Conservation (phyloP, 108 stramenopile genomes). For the Chaetoceros tenuissimus region DNA sequence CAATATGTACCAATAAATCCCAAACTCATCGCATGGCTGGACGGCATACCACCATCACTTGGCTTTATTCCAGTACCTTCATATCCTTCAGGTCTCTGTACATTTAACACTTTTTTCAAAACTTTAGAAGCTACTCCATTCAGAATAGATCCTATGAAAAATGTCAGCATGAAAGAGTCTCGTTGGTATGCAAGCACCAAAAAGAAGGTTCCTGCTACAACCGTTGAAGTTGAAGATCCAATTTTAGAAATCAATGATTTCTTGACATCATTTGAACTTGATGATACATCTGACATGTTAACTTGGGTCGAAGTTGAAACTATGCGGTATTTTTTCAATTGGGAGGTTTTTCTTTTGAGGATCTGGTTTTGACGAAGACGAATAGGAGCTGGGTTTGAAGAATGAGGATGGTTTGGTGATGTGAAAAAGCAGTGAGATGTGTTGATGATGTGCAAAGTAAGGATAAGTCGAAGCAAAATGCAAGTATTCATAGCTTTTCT, state of each 20-base stretch:
- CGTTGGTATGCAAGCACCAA: conserved; percentile 47
- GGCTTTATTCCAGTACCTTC: conserved; percentile 39
- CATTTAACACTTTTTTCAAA: conserved; percentile 50
- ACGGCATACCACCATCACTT: conserved; percentile 77
- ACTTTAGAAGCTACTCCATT: conserved; percentile 65
- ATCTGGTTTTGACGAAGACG: neutral
- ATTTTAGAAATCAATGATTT: conserved; percentile 14
- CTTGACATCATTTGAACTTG: too few species aligned
- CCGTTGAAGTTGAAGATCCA: conserved; percentile 59
- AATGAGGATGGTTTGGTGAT: neutral
- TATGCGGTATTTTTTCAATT: too few species aligned
- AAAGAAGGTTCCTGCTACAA: conserved; percentile 66
- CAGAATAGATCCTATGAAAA: conserved; percentile 65
- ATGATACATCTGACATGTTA: too few species aligned
- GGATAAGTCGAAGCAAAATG: too few species aligned
- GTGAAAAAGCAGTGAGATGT: too few species aligned
- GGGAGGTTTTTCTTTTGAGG: neutral
- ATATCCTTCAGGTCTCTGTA: conserved; percentile 39
- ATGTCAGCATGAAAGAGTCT: conserved; percentile 54
- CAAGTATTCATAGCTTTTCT: too few species aligned
- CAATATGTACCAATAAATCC: conserved; percentile 68
- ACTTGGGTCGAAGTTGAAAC: too few species aligned
- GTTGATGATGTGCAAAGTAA: too few species aligned
- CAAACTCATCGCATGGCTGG: conserved; percentile 81
- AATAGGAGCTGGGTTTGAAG: neutral